Evolutionary conservation across 306 rosid genomes (phyloP), one percentile per base, ranked within the genome.

Genomic region (Rubus parviflorus): DNA sequence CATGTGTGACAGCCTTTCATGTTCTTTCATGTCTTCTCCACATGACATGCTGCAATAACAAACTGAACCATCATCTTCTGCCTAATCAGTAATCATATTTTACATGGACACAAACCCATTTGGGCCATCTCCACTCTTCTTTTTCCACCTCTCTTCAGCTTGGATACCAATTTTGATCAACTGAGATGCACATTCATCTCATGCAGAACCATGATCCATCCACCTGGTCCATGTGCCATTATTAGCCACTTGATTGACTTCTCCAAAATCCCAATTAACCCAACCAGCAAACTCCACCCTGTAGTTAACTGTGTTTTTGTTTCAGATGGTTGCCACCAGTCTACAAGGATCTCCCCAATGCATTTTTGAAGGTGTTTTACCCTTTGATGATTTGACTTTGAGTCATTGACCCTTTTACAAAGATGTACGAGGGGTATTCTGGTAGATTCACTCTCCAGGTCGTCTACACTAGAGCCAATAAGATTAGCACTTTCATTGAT

Each of bases 191-290:
- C 25, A 64, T 3, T 64, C 46, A 60, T 42, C n/a, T 45, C 72
- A 35, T 46, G 37, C 47, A 23, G 35, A 8, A 30, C 42, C 35
- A n/a, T 75, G 43, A 62, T 62, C 43, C 68, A 79, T 48, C 19
- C 84, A 67, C 64, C 86, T 85, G 68, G 87, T 77, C 84, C 91
- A 87, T 82, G 89, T 91, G 90, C 77, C 38, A 75, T 81, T 81
- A 77, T 85, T 73, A 52, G 67, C 73, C 65, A 8, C 19, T 19
- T 57, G 63, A 30, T 70, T 60, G 22, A 47, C 73, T 80, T 80
- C 47, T 38, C 47, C 47, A 37, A 64, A 38, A 38, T 25, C 58
- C 74, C 52, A 17, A 52, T 63, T 54, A 75, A 65, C 75, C 83
- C 77, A 73, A 61, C 35, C 17, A 73, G 47, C 74, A 6, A 40